phyloP scores from a whole-genome alignment of 1,139 yeast species.

The Debaryomyces sp. region DNA sequence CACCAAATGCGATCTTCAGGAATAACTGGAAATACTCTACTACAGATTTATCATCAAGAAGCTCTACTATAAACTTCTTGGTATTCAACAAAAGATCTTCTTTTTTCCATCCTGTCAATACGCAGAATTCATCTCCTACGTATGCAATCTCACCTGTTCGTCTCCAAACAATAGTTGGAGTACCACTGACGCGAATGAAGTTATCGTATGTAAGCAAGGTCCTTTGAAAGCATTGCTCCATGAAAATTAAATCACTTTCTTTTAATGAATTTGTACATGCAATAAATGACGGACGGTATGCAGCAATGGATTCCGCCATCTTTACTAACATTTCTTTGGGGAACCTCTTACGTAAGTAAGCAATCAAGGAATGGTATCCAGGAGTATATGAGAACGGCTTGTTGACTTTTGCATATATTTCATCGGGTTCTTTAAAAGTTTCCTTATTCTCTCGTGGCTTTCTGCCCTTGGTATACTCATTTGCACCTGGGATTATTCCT shows the following conservation, averaged over 20 bases:
- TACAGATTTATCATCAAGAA: slow-evolving; percentile 85
- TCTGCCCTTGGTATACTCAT: slow-evolving; percentile 23
- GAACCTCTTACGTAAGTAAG: slow-evolving; percentile 73
- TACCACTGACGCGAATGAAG: slow-evolving; percentile 81
- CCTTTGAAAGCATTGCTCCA: slow-evolving; percentile 95
- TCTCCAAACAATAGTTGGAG: slow-evolving; percentile 95
- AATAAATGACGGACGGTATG: slow-evolving; percentile 86
- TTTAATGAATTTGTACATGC: slow-evolving; percentile 89
- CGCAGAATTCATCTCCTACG: slow-evolving; percentile 89
- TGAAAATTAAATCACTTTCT: slow-evolving; percentile 88
- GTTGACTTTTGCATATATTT: slow-evolving; percentile 72
- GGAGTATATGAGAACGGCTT: slow-evolving; percentile 87
- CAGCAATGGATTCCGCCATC: slow-evolving; percentile 88
- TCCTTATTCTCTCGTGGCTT: slow-evolving; percentile 20
- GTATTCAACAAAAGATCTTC: slow-evolving; percentile 62
- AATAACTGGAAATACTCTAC: slow-evolving; percentile 86
- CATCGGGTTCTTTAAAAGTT: slow-evolving; percentile 67
- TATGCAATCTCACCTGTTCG: slow-evolving; percentile 94
- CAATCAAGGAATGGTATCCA: slow-evolving; percentile 82
- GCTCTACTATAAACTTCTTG: slow-evolving; percentile 79
- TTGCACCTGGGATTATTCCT: slow-evolving; percentile 49
- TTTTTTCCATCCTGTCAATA: slow-evolving; percentile 86
- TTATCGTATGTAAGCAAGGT: slow-evolving; percentile 87
- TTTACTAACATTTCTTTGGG: slow-evolving; percentile 69
- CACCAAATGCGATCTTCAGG: slow-evolving; percentile 87